A percentile compares a stretch with the other conserved stretches of the same genome.
Evolutionary conservation across 139 green algal species (phyloP).

Genomic region (Chlorella sp.): DNA sequence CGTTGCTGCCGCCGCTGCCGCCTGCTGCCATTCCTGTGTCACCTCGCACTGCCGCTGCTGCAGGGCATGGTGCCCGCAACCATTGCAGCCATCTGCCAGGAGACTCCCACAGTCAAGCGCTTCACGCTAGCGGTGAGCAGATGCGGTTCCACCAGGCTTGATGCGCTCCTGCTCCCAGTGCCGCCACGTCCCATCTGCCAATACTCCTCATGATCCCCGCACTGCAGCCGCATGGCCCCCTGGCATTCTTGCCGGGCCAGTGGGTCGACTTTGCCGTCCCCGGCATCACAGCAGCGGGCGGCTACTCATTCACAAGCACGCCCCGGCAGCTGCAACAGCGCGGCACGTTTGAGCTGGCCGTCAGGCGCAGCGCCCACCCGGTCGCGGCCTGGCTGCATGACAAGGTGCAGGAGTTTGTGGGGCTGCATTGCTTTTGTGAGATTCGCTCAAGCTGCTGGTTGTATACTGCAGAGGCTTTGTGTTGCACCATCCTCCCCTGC

Average conservation of each 20-base stretch:
- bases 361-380: slow-evolving; percentile 13
- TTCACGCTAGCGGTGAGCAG: not conserved
- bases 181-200: not conserved
- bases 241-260: slow-evolving; percentile 24
- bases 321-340: not conserved
- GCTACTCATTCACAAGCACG: slow-evolving; percentile 24
- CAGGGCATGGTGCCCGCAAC: not conserved
- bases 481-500: too few relatives aligned
- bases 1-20: not conserved
- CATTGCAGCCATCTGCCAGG: not conserved
- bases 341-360: slow-evolving; percentile 20
- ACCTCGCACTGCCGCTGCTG: not conserved
- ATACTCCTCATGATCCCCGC: too few relatives aligned
- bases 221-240: too few relatives aligned
- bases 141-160: too few relatives aligned
- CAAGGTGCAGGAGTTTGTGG: not conserved
- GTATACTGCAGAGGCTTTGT: too few relatives aligned
- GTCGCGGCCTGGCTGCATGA: slow-evolving; percentile 29
- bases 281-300: not conserved
- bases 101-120: slow-evolving; percentile 21
- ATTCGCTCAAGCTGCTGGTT: too few relatives aligned
- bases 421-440: too few relatives aligned
- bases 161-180: too few relatives aligned
- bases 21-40: not conserved
- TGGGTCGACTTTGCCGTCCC: slow-evolving; percentile 30